Evolutionary conservation across 805 yeast genomes (phyloP), one percentile per base, ranked within the genome.

Genomic region (Metschnikowia santaceciliae): DNA sequence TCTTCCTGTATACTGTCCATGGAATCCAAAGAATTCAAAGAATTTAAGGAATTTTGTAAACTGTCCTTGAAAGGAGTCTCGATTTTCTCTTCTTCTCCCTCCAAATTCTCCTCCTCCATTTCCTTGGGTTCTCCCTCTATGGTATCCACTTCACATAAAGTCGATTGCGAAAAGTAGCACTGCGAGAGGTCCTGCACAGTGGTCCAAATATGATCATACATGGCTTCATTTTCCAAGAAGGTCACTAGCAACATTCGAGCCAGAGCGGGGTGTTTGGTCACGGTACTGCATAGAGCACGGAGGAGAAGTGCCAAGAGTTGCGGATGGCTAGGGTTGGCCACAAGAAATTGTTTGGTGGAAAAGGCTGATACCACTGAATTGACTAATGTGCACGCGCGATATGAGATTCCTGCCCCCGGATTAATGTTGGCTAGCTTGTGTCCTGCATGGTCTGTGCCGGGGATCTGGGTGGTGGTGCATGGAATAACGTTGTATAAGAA

Each of bases 221-320:
- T 57, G 37, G 66, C 67, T 47, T 67, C 72, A 53, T 77, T 71
- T 51, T 74, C 77, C 15, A 74, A 49, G 2, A 86, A 60, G 0
- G 80, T 71, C 59, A 75, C 83, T 7, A 84, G 60, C 52, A 85
- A 66, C 63, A 82, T 76, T 50, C 82, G 65, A 1, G 85, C 77
- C 32, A 81, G 80, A 22, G 66, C 65, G 6, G 82, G 83, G 56
- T 71, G 61, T 42, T 82, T 74, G n/a, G 78, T 62, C 2, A 80
- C 67, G 3, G 82, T 74, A 22, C 78, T 79, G 45, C 83, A 73
- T 3, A 84, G 63, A 1, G 86, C 69, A 47, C 87, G 71, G 4
- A 85, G 54, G n/a, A 86, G 38, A 11, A 86, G 63, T 0, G 90
- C 84, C 30, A 86, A 61, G 36, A 79, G 61, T 54, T 84, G 89